These are phyloP conservation scores for Microdochium nivale DNA, from an alignment of 2,329 filamentous ascomycete genomes.

Conservation along the genomic window DNA sequence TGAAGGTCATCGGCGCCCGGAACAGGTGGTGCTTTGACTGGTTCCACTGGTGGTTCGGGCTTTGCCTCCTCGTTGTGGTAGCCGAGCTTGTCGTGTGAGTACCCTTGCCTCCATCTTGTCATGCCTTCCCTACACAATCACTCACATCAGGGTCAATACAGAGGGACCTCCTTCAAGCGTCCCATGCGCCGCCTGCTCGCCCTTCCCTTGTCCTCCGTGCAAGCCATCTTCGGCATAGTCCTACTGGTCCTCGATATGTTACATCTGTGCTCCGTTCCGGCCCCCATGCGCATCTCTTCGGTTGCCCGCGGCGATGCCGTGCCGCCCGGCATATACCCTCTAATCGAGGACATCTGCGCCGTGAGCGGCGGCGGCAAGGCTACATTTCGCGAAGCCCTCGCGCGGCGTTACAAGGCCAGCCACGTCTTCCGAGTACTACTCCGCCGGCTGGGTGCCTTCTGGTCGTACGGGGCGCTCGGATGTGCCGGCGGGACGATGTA, in stretches of 20 bases:
- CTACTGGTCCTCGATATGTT: neutral
- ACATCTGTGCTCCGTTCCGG: neutral
- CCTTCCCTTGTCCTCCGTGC: neutral
- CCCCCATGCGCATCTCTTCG: neutral
- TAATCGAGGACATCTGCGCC: neutral
- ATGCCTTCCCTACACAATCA: neutral
- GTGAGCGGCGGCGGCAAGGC: neutral
- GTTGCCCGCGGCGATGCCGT: neutral
- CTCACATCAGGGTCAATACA: neutral
- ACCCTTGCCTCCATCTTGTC: neutral
- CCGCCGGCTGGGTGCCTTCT: neutral
- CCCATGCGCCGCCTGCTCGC: neutral
- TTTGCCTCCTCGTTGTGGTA: slow-evolving; percentile 36
- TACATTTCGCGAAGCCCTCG: neutral
- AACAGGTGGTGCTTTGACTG: slow-evolving; percentile 30
- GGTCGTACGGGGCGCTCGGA: neutral
- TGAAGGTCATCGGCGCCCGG: neutral
- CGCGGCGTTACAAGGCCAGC: neutral
- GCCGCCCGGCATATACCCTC: neutral
- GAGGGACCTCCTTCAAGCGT: neutral
- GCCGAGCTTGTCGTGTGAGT: neutral
- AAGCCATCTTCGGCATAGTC: neutral
- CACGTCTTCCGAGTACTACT: neutral
- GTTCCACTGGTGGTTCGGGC: slow-evolving; percentile 43
- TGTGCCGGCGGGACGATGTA: neutral